Base-by-base conservation (phyloP, 257 asterid species). In the Petrea volubilis region DNA sequence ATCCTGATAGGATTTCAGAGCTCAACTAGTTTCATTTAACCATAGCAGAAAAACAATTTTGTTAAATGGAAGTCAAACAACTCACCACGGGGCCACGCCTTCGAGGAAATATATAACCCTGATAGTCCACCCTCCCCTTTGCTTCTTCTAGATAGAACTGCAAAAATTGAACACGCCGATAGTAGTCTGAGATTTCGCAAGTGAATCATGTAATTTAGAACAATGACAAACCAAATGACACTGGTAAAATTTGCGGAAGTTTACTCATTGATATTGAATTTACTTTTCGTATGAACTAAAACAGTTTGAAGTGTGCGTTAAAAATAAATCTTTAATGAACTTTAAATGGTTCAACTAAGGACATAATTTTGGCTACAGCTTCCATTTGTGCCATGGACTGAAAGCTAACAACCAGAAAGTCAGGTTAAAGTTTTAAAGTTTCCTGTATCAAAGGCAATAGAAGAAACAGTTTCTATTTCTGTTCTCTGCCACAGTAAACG, bases 131-230 rank as follows among this genome's bases (percentile, higher is more conserved):
- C 59, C 84, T 84, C 23, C 97, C 96, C 78, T 93, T 93, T 58
- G 88, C 83, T 86, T 93, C 98, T 78, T 93, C 98, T 18, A 93
- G 70, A 82, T 91, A 93, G 79, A 93, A 93, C 98, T 93, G 87
- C 78, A 61, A n/a, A 81, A 62, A 63, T 72, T 28, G 21, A 80
- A 68, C 43, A 60, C 13, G 53, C 68, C 47, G 4, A 46, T 36
- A 44, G 27, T 33, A 25, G 40, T 67, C 70, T 46, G 65, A 64
- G 51, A 23, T 63, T 64, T 24, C 20, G 27, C 61, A 28, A 33
- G 23, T 43, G 41, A 52, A 46, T n/a, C 40, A 27, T 46, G 11
- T 24, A 12, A 47, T 36, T 43, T 21, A n/a, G 46, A 69, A 71
- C 23, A 67, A 57, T n/a, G 46, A 27, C 17, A 60, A 64, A 34